Conservation (phyloP, 176 grass and related monocot species). For the Guadua angustifolia region DNA sequence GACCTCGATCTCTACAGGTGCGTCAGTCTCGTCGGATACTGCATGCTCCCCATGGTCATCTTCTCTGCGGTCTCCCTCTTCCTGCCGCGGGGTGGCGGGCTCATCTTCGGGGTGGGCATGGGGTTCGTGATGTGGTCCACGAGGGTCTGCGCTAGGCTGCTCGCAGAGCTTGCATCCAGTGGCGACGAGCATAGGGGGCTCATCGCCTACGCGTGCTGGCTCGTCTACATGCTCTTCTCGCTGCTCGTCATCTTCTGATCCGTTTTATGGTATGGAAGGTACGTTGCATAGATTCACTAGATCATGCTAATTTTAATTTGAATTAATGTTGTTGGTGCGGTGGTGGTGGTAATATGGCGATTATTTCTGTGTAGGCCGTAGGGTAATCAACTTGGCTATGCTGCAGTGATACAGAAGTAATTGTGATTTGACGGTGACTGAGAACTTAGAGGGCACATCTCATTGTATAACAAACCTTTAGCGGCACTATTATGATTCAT, state of each 20-base stretch:
- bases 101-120: slow-evolving; percentile 77
- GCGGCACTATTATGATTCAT: neutral
- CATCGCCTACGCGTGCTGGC: slow-evolving; percentile 87
- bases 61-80: slow-evolving; percentile 90
- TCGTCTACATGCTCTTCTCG: slow-evolving; percentile 94
- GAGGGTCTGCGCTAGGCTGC: slow-evolving; percentile 81
- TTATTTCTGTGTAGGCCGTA: neutral
- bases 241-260: slow-evolving; percentile 89
- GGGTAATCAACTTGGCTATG: neutral
- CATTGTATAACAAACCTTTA: neutral
- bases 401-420: neutral
- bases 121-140: slow-evolving; percentile 88
- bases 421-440: slow-evolving; percentile 9
- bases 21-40: slow-evolving; percentile 90
- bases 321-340: neutral
- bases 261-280: slow-evolving; percentile 26
- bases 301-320: slow-evolving; percentile 13
- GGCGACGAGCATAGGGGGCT: slow-evolving; percentile 83
- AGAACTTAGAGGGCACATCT: neutral
- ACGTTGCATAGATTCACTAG: slow-evolving; percentile 14
- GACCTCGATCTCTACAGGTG: slow-evolving; percentile 89
- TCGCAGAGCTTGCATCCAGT: slow-evolving; percentile 82
- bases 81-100: slow-evolving; percentile 67
- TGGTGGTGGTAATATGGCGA: neutral
- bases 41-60: slow-evolving; percentile 98